Evolutionary conservation across 129 eudicot species (phyloP), one percentile per base, ranked within the genome.

Genomic region (Pseudognaphalium luteoalbum): DNA sequence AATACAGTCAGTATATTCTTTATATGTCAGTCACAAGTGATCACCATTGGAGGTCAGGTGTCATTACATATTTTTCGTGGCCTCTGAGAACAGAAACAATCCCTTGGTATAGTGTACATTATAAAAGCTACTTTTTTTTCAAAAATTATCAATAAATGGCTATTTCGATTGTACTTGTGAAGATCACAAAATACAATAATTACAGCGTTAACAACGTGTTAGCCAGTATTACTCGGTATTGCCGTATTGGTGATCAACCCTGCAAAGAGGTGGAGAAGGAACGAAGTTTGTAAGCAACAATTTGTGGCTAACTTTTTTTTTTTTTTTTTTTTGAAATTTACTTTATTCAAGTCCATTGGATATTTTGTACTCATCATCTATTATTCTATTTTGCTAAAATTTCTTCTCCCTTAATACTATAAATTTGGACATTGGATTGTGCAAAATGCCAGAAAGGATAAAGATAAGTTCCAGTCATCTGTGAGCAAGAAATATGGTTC

Each of bases 41-140:
- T 80, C 71, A 41, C 87, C 84, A 75, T 44, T 76, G 30, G 50
- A 89, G 72, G 52, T 87, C 66, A n/a, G 72, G 14, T 68, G 70
- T 11, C 51, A n/a, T 65, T 50, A 65, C 65, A 66, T 74, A 74
- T 22, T 44, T 63, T 64, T 32, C 52, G 50, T 41, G 73, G 73
- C 57, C 34, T 68, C 14, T 68, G 34, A 68, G 57, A 29, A 20
- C 32, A 0, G 9, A 68, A n/a, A 68, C 10, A 41, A 37, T 65
- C 37, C 65, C 15, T 32, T 65, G 12, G 2, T 14, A 72, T 65
- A 65, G 63, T 62, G 62, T 59, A 60, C 11, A 9, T 37, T 73
- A 22, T 28, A 44, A 62, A 22, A 74, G 70, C 41, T 41, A 37
- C 28, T 25, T 25, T 25, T 25, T 25, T 25, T 25, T 25, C 28